A percentile compares a stretch with the other conserved stretches of the same genome.
phyloP scores from a whole-genome alignment of 2,329 filamentous ascomycete species.

The Fusarium tupiense region DNA sequence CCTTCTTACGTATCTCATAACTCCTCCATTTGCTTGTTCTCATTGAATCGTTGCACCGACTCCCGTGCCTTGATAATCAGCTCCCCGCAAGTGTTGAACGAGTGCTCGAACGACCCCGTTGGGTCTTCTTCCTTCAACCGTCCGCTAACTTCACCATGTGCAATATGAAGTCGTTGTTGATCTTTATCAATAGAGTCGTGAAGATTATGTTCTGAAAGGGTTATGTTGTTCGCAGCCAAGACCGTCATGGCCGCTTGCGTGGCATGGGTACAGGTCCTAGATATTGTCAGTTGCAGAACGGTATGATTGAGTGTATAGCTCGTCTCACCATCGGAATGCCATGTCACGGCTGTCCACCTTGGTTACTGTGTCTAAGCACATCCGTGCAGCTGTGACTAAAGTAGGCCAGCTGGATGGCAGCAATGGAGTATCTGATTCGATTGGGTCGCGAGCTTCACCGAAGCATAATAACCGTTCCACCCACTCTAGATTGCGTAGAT shows the following conservation, averaged over 20 bases:
- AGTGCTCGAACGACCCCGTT: rapidly evolving
- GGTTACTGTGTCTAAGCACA: rapidly evolving
- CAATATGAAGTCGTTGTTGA: neutral
- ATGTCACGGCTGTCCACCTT: rapidly evolving
- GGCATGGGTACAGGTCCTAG: rapidly evolving
- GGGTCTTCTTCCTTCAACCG: neutral
- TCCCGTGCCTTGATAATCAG: rapidly evolving
- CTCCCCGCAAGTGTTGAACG: neutral
- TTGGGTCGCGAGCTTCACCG: rapidly evolving
- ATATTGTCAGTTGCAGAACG: rapidly evolving
- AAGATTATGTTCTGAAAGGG: neutral
- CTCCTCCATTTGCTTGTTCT: rapidly evolving
- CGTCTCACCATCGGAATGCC: neutral
- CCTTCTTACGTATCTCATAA: rapidly evolving
- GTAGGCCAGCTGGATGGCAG: neutral
- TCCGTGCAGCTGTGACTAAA: neutral
- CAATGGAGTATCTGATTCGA: rapidly evolving
- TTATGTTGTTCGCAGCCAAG: neutral
- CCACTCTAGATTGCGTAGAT: rapidly evolving
- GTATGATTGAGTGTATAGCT: rapidly evolving
- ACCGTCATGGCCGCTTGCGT: neutral
- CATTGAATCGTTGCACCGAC: neutral
- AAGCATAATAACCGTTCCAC: rapidly evolving
- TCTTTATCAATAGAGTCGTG: neutral
- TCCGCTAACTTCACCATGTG: neutral